A percentile compares a stretch with the other conserved stretches of the same genome.
These are phyloP conservation scores for Leccinum brunneo-olivaceum DNA, from an alignment of 1,284 basidiomycete genomes.

Conservation along the genomic window DNA sequence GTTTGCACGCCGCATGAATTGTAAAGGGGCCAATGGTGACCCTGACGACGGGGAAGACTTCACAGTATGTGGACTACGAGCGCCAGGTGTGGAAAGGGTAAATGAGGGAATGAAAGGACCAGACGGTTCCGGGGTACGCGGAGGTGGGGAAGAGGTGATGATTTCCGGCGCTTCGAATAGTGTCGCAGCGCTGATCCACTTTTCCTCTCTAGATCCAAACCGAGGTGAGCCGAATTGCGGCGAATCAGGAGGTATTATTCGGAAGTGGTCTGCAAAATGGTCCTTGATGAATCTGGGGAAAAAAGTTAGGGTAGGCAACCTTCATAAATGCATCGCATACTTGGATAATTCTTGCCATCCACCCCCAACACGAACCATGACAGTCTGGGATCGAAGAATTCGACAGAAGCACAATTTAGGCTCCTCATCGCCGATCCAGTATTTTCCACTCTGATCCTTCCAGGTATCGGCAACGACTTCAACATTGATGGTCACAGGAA, in stretches of 20 bases:
- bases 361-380: constrained; percentile 92
- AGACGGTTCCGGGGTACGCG: constrained; percentile 64
- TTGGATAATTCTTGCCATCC: constrained; percentile 90
- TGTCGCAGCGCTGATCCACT: constrained; percentile 77
- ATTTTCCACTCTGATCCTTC: constrained; percentile 89
- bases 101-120: constrained; percentile 41
- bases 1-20: constrained; percentile 52
- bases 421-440: constrained; percentile 89
- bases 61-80: constrained; percentile 40
- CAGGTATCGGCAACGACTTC: constrained; percentile 77
- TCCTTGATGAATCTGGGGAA: constrained; percentile 70
- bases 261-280: constrained; percentile 78
- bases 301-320: constrained; percentile 6
- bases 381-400: constrained; percentile 85
- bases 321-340: constrained; percentile 38
- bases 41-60: constrained; percentile 41
- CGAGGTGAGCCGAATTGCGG: constrained; percentile 32
- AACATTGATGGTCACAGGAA: constrained; percentile 81
- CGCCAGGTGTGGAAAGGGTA: constrained; percentile 42
- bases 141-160: constrained; percentile 44
- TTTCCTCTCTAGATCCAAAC: constrained; percentile 51
- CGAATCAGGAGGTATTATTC: constrained; percentile 53
- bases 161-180: constrained; percentile 49
- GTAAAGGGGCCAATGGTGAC: constrained; percentile 49
- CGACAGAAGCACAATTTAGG: constrained; percentile 87